Evolutionary conservation across 1,284 basidiomycete species (phyloP).

Genomic region (Sporisorium reilianum): DNA sequence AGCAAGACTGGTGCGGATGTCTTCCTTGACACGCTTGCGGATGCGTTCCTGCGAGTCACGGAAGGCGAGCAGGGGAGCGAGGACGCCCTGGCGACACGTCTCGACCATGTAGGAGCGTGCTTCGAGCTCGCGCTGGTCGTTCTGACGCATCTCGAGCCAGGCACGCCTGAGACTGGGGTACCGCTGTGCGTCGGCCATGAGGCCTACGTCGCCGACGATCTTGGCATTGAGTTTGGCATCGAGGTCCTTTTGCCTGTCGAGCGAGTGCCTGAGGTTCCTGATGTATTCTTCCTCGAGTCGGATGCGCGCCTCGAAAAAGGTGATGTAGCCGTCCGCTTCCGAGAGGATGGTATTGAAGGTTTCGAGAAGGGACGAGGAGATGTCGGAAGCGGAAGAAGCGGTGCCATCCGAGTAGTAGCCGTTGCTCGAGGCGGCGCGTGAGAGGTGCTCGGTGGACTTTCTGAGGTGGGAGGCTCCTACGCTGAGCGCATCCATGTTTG

Average conservation of each 20-base stretch:
- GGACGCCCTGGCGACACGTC: slow-evolving; percentile 47
- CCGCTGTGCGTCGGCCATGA: slow-evolving; percentile 44
- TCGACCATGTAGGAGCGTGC: slow-evolving; percentile 55
- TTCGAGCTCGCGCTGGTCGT: slow-evolving; percentile 59
- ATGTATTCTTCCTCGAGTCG: slow-evolving; percentile 66
- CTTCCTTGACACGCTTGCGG: slow-evolving; percentile 63
- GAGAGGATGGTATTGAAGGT: slow-evolving; percentile 55
- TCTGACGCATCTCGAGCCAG: slow-evolving; percentile 60
- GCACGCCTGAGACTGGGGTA: slow-evolving; percentile 41
- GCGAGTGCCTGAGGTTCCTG: slow-evolving; percentile 34
- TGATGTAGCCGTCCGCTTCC: slow-evolving; percentile 63
- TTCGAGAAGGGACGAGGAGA: slow-evolving; percentile 53
- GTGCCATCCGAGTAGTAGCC: slow-evolving; percentile 39
- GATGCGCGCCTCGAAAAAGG: slow-evolving; percentile 57
- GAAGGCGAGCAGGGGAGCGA: slow-evolving; percentile 60
- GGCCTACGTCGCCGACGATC: slow-evolving; percentile 43
- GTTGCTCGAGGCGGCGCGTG: slow-evolving; percentile 39
- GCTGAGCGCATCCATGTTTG: slow-evolving; percentile 31
- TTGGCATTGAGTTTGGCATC: slow-evolving; percentile 59
- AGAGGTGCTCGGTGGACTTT: slow-evolving; percentile 35
- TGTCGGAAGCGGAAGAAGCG: slow-evolving; percentile 38
- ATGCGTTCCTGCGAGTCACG: slow-evolving; percentile 65
- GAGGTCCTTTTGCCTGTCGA: slow-evolving; percentile 60
- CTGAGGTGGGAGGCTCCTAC: slow-evolving; percentile 16
- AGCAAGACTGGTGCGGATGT: slow-evolving; percentile 52